Conservation (phyloP, 129 eudicot genomes). For the Gnaphalium uliginosum region DNA sequence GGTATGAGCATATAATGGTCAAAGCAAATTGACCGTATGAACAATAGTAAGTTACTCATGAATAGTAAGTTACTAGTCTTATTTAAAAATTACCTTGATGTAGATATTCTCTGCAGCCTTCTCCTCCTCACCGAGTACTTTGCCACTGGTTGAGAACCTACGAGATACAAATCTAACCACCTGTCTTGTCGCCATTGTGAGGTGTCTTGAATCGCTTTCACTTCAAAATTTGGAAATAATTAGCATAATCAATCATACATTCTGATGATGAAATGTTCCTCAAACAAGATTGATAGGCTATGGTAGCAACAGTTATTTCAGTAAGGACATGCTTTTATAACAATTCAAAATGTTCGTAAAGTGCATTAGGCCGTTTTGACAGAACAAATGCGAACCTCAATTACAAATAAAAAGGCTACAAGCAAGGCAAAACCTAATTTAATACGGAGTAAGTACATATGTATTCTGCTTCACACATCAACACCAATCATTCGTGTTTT, state of each 20-base stretch:
- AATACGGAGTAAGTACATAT: too few relatives aligned
- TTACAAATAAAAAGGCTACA: too few relatives aligned
- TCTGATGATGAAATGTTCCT: constrained; percentile 6
- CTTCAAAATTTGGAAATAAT: constrained; percentile 33
- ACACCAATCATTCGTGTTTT: too few relatives aligned
- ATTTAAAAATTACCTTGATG: constrained; percentile 56
- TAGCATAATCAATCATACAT: constrained; percentile 1
- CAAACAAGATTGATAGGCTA: constrained; percentile 1
- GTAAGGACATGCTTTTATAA: constrained; percentile 1
- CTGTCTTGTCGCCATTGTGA: constrained; percentile 65
- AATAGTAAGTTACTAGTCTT: too few relatives aligned
- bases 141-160: constrained; percentile 75
- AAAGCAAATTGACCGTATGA: constrained; percentile 8
- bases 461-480: too few relatives aligned
- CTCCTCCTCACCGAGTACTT: constrained; percentile 86
- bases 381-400: too few relatives aligned
- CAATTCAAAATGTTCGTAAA: not conserved
- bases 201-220: constrained; percentile 17
- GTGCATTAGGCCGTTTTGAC: not conserved
- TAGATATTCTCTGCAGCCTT: constrained; percentile 95
- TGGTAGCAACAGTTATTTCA: not conserved
- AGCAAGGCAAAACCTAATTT: too few relatives aligned
- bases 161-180: constrained; percentile 61
- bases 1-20: constrained; percentile 1
- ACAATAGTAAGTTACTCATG: not conserved